Base-by-base conservation (phyloP, 1,284 basidiomycete genomes). In the Rhodotorula sp. region DNA sequence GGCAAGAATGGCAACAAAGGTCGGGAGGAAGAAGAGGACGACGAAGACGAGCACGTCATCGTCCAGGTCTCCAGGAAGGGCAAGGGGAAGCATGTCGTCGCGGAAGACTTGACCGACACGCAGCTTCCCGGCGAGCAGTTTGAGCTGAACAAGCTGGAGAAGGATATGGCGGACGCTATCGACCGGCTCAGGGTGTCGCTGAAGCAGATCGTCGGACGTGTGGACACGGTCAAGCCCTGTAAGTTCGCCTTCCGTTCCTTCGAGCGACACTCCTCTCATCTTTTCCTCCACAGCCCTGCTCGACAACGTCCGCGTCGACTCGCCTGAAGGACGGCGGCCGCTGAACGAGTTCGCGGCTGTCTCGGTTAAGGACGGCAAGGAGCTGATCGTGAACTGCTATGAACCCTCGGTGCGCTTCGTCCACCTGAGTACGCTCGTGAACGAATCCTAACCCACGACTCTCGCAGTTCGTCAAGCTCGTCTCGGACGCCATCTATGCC, bases 171-270 rank as follows among this genome's bases (percentile, higher is more conserved):
- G 3, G 65, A 68, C 2, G 55, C 64, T 0, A 58, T 76, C 30
- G 74, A 74, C 26, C 57, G 60, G 46, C 62, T 76, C 22, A 44
- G 72, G 20, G 70, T 76, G 30, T 56, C 50, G 37, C 57, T 76
- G 24, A 76, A 76, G 56, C 55, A 62, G 31, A 69, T 76, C 18
- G 74, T 76, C 16, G 72, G 68, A 8, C 62, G 74, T 22, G 74
- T 76, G 4, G 74, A 73, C 5, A 47, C 70, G 30, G 64, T 76
- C 46, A 54, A 65, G 5, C 68, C 74, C 18, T 65, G 74, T 73
- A 20, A 22, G 67, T 46, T 24, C 2, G 18, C 9, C 18, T 40
- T 9, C 16, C 47, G 24, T 24, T 4, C 10, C 30, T 7, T 47
- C 28, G 4, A 2, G 52, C 22, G 9, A 7, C 18, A 3, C 10